Conservation (phyloP, 495 filamentous ascomycete genomes). For the Hypomontagnella monticulosa region DNA sequence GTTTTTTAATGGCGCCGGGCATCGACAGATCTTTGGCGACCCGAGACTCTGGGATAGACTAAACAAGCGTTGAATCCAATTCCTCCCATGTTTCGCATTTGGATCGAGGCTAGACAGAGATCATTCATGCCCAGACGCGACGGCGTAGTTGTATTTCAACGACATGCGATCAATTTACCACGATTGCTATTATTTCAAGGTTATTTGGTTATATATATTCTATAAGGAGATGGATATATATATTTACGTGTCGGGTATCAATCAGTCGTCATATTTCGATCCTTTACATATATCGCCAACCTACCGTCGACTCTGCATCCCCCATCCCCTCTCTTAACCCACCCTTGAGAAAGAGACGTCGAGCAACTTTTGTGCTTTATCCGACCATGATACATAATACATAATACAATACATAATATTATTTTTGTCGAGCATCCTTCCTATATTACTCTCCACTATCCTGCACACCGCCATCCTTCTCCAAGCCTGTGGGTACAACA, state of each 20-base stretch:
- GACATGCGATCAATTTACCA: constrained; percentile 29
- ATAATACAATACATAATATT: no score
- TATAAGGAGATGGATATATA: no score
- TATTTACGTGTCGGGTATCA: no score
- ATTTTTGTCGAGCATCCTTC: constrained; percentile 17
- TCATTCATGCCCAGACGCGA: constrained; percentile 42
- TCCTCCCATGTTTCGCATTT: constrained; percentile 41
- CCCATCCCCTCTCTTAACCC: neutral
- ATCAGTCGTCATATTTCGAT: no score
- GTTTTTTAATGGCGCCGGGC: constrained; percentile 38
- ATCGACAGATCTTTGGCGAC: constrained; percentile 48
- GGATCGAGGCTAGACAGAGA: constrained; percentile 43
- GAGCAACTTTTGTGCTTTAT: constrained; percentile 2
- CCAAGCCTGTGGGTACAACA: constrained; percentile 26
- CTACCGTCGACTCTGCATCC: neutral
- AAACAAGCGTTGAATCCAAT: constrained; percentile 49
- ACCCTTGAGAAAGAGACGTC: neutral
- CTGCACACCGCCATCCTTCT: constrained; percentile 44
- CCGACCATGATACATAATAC: constrained; percentile 14
- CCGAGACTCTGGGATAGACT: constrained; percentile 48
- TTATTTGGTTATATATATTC: no score
- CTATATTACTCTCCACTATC: constrained; percentile 41
- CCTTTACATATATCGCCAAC: neutral
- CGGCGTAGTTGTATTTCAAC: constrained; percentile 37
- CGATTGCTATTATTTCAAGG: no score